phyloP scores from a whole-genome alignment of 257 asterid genomes.

The Nicotiana noctiflora region DNA sequence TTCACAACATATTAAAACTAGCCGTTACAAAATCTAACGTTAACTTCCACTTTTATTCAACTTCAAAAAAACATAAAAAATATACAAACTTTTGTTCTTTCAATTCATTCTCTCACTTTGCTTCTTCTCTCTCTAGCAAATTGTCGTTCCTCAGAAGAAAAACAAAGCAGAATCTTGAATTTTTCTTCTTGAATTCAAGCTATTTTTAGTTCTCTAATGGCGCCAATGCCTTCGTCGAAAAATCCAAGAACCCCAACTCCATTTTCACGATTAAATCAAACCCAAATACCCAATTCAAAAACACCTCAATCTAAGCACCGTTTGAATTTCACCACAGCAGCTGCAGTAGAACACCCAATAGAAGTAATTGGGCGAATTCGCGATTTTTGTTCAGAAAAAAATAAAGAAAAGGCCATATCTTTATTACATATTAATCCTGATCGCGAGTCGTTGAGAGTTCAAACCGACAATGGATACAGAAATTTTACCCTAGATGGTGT shows the following conservation, averaged over 20 bases:
- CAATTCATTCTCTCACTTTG: too few species aligned
- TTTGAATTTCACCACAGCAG: conserved; percentile 35
- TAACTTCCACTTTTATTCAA: too few species aligned
- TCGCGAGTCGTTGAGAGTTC: conserved; percentile 51
- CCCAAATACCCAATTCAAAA: conserved; percentile 25
- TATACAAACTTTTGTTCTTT: not conserved
- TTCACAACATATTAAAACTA: not conserved
- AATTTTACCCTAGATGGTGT: conserved; percentile 80
- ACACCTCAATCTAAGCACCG: conserved; percentile 66
- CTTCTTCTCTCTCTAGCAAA: not conserved
- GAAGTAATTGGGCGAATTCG: conserved; percentile 86
- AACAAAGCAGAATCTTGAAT: not conserved
- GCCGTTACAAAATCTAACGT: not conserved
- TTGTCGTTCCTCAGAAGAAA: not conserved
- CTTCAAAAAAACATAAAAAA: too few species aligned
- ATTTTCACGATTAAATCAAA: conserved; percentile 18
- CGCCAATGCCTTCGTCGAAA: conserved; percentile 61
- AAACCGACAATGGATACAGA: conserved; percentile 74
- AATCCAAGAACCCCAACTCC: conserved; percentile 23
- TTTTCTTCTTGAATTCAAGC: not conserved
- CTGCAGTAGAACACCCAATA: conserved; percentile 72
- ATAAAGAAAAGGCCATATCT: conserved; percentile 19
- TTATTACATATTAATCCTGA: conserved; percentile 48
- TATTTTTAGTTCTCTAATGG: conserved; percentile 23
- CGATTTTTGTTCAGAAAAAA: conserved; percentile 46